A percentile compares a stretch with the other conserved stretches of the same genome.
These are phyloP conservation scores for Metarhizium sp. DNA, from an alignment of 2,329 filamentous ascomycete species.

Conservation along the genomic window DNA sequence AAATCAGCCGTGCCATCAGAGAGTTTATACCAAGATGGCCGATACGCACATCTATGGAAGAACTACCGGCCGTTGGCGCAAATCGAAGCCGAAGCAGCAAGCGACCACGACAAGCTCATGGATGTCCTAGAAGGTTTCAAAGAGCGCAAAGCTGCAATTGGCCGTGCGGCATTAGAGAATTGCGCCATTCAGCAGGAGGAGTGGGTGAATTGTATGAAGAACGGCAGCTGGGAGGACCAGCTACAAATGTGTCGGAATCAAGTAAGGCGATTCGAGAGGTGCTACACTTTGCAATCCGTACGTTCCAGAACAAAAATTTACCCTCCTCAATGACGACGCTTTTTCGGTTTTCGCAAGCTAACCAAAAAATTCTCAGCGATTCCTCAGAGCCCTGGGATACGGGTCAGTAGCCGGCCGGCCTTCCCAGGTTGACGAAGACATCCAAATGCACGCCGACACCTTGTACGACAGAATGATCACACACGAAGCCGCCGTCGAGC, in stretches of 20 bases:
- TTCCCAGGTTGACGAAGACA: conserved; percentile 66
- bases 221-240: conserved; percentile 56
- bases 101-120: conserved; percentile 70
- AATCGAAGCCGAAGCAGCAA: conserved; percentile 59
- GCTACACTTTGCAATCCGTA: conserved; percentile 81
- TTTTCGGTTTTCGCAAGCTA: not conserved
- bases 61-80: conserved; percentile 68
- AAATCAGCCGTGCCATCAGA: conserved; percentile 32
- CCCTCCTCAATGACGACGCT: not conserved
- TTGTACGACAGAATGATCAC: conserved; percentile 80
- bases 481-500: conserved; percentile 67
- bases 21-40: conserved; percentile 50
- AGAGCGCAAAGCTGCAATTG: conserved; percentile 68
- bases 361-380: conserved; percentile 44
- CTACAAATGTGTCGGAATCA: conserved; percentile 75
- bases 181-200: conserved; percentile 81
- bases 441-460: conserved; percentile 92
- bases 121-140: conserved; percentile 80
- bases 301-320: conserved; percentile 14
- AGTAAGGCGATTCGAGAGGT: conserved; percentile 70
- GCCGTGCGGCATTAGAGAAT: conserved; percentile 80
- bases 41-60: conserved; percentile 83
- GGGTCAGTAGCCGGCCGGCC: conserved; percentile 57
- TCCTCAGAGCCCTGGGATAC: conserved; percentile 86
- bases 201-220: conserved; percentile 72